Evolutionary conservation across 1,284 basidiomycete genomes (phyloP).

Genomic region (Fomitopsis schrenkii): DNA sequence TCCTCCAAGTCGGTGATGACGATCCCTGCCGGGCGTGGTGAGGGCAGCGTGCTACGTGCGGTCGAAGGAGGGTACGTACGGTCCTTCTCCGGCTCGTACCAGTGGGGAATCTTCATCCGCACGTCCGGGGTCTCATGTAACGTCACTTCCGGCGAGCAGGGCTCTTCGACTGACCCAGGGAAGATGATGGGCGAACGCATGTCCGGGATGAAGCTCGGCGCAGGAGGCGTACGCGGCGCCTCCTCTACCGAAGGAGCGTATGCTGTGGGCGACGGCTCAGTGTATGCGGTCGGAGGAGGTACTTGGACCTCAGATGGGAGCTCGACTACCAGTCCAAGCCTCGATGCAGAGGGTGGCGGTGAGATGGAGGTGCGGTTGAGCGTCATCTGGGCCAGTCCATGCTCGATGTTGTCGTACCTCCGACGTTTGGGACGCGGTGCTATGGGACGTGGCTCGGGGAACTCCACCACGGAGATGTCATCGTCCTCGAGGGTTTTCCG

Average conservation of each 20-base stretch:
- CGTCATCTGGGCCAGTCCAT: constrained; percentile 51
- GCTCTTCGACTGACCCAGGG: constrained; percentile 45
- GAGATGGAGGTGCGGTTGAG: constrained; percentile 22
- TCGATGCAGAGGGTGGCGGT: not conserved
- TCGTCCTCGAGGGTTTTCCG: constrained; percentile 36
- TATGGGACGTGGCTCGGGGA: constrained; percentile 4
- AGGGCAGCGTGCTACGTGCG: constrained; percentile 13
- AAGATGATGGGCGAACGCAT: constrained; percentile 19
- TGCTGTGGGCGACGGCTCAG: not conserved
- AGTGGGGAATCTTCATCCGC: constrained; percentile 56
- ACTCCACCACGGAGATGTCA: constrained; percentile 16
- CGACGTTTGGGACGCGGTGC: constrained; percentile 42
- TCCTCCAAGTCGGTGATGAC: constrained; percentile 61
- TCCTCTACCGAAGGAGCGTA: not conserved
- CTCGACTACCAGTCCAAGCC: not conserved
- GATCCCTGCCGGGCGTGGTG: constrained; percentile 38
- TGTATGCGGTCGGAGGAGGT: not conserved
- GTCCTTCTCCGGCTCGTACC: constrained; percentile 69
- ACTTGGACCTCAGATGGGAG: not conserved
- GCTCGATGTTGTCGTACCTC: constrained; percentile 49
- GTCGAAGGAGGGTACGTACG: constrained; percentile 34
- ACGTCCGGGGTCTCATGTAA: constrained; percentile 35
- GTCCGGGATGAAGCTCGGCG: not conserved
- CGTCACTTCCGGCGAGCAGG: constrained; percentile 23
- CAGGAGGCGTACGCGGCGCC: not conserved